phyloP scores from a whole-genome alignment of 2,329 filamentous ascomycete species.

The Fusarium hainanense region DNA sequence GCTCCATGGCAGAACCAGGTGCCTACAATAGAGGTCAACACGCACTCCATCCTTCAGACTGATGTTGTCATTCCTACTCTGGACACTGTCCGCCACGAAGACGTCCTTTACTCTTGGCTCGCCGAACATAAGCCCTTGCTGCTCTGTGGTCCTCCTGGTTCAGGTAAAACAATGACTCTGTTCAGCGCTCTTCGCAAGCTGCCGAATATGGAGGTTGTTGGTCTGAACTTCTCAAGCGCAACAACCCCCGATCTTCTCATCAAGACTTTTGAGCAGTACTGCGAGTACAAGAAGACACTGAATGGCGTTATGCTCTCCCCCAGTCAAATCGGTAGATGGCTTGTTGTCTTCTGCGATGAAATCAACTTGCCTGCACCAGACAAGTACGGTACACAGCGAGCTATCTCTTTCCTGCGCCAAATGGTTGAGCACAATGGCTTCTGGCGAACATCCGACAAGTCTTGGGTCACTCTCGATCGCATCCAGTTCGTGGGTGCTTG shows the following conservation, averaged over 20 bases:
- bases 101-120: conserved; percentile 99
- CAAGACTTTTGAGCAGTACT: conserved; percentile 99
- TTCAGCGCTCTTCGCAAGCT: conserved; percentile 97
- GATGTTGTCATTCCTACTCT: conserved; percentile 98
- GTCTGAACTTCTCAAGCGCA: conserved; percentile 98
- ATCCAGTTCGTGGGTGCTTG: conserved; percentile 99
- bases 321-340: conserved; percentile 95
- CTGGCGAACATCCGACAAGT: conserved; percentile 97
- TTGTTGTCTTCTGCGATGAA: conserved; percentile 99
- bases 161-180: conserved; percentile 99
- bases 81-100: conserved; percentile 96
- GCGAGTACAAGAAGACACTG: conserved; percentile 98
- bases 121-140: conserved; percentile 98
- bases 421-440: conserved; percentile 99
- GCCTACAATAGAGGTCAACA: conserved; percentile 94
- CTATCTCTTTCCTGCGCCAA: conserved; percentile 96
- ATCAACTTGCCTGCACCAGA: conserved; percentile 99
- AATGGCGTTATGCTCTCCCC: conserved; percentile 96
- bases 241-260: conserved; percentile 97
- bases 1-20: conserved; percentile 94
- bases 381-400: conserved; percentile 96
- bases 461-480: conserved; percentile 95
- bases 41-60: conserved; percentile 96
- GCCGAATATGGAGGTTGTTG: conserved; percentile 98
- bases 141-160: conserved; percentile 96